Base-by-base conservation (phyloP, 108 stramenopile species). In the Skeletonema costatum region DNA sequence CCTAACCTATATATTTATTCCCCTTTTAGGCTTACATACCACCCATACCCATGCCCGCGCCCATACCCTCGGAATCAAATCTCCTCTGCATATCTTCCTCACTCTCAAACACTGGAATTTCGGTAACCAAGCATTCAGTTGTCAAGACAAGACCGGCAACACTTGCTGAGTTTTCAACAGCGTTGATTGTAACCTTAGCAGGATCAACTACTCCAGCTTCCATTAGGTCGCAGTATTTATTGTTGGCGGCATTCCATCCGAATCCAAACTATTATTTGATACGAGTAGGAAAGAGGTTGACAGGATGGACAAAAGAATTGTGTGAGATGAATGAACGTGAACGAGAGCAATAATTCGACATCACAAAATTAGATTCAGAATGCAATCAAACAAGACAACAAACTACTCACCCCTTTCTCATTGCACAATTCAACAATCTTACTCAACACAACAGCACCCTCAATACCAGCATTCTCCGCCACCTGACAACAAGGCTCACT, bases 171-270 rank as follows among this genome's bases (percentile, higher is more conserved):
- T 98, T 99, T 74, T 98, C 96, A 59, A 99, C 76, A 10, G 97
- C 97, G 66, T 95, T 96, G 87, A 97, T 97, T 44, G 96, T 95
- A 41, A 99, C 98, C 88, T 98, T 98, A 44, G 98, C 98, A 19
- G 97, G 95, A 85, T 99, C 98, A 60, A 99, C 81, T 38, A 99
- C 90, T 38, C 98, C 98, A 35, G 88, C 83, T 39, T 87, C 90
- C 69, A 97, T 82, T 50, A 98, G 82, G 71, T 99, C 81, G 67
- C 89, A 86, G 85, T 90, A 99, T 75, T 88, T 90, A 68, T 84
- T 88, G 48, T 86, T 88, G 33, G 86, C 93, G 14, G 97, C 98
- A 81, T 99, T 94, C 95, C 94, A 99, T 71, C 98, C 98, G 67
- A 75, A 94, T 39, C 92, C 96, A 71, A 91, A 97, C 77, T 92